These are phyloP conservation scores for Suillus clintonianus DNA, from an alignment of 768 basidiomycete genomes.

Conservation along the genomic window DNA sequence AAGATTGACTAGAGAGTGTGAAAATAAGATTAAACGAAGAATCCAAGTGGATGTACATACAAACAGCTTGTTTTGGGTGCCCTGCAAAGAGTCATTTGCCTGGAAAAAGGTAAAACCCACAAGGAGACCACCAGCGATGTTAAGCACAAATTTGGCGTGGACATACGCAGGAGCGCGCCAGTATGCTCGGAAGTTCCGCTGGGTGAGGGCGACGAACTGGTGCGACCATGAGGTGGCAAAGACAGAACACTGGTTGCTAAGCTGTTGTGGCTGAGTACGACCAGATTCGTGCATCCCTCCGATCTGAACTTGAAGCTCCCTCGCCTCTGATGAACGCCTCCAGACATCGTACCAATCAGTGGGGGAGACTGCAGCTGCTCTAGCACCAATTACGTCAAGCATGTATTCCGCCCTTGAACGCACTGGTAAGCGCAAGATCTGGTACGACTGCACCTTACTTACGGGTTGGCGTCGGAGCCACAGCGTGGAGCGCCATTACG, in stretches of 20 bases:
- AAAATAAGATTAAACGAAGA: not conserved
- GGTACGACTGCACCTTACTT: not conserved
- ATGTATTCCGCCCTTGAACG: slow-evolving; percentile 39
- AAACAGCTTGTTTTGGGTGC: slow-evolving; percentile 43
- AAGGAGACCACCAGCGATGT: slow-evolving; percentile 34
- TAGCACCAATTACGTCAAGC: slow-evolving; percentile 54
- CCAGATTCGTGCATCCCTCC: slow-evolving; percentile 42
- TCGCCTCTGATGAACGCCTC: slow-evolving; percentile 42
- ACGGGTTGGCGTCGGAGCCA: not conserved
- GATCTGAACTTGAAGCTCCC: slow-evolving; percentile 40
- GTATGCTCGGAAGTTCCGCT: slow-evolving; percentile 28
- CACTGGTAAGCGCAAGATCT: not conserved
- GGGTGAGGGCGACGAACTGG: slow-evolving; percentile 31
- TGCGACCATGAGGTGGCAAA: slow-evolving; percentile 37
- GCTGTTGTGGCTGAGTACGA: slow-evolving; percentile 20
- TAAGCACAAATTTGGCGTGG: slow-evolving; percentile 37
- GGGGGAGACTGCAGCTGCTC: slow-evolving; percentile 41
- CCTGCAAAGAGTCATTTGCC: slow-evolving; percentile 35
- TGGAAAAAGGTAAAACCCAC: slow-evolving; percentile 45
- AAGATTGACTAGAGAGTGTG: slow-evolving; percentile 45
- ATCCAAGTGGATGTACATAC: slow-evolving; percentile 13
- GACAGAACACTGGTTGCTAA: slow-evolving; percentile 22
- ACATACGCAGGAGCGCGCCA: slow-evolving; percentile 41
- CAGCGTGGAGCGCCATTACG: slow-evolving; percentile 3
- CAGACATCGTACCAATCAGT: slow-evolving; percentile 51